Evolutionary conservation across 75 land plant species (phyloP), one percentile per base, ranked within the genome.

Genomic region (Pinus tabuliformis): DNA sequence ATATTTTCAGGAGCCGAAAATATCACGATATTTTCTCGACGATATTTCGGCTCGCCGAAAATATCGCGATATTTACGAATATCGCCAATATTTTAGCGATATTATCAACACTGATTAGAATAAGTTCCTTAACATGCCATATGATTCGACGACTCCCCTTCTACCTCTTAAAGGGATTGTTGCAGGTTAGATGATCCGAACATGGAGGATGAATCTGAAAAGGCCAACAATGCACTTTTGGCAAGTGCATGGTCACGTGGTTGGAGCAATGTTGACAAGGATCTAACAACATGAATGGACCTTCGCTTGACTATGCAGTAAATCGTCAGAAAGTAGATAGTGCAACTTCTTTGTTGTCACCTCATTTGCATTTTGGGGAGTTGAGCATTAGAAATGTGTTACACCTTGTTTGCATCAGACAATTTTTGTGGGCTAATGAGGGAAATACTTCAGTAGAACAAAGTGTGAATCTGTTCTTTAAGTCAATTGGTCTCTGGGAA

Each of bases 181-280:
- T 33, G 75, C 87, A 83, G 92, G 92, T 90, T 87, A 15, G 95
- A 93, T 56, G 79, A 76, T 62, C 81, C 94, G 36, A 83, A 84
- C 0, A 86, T 96, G 75, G 99, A 96, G 80, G 87, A 96, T 78
- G 95, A 87, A 52, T 85, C 78, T 42, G 99, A 96, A 76, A 96
- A 84, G 56, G 92, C 87, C 68, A 96, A 97, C 86, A 96, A 96
- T 80, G 97, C 99, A 45, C 91, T 96, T 73, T 83, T 96, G 24
- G 84, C 95, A 21, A 86, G 99, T 61, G 91, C 94, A 81, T 96
- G 99, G 99, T 76, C 92, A 28, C 99, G 97, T 28, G 99, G 99
- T 21, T 96, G 99, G 99, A 88, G 89, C 76, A 90, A 83, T 80
- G 99, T 95, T 26, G 93, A 96, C 77, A 91, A 85, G 75, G 87